Percentiles rank a stretch among this genome's conserved stretches.
Conservation (phyloP, 108 stramenopile genomes). For the Licmophora abbreviata region DNA sequence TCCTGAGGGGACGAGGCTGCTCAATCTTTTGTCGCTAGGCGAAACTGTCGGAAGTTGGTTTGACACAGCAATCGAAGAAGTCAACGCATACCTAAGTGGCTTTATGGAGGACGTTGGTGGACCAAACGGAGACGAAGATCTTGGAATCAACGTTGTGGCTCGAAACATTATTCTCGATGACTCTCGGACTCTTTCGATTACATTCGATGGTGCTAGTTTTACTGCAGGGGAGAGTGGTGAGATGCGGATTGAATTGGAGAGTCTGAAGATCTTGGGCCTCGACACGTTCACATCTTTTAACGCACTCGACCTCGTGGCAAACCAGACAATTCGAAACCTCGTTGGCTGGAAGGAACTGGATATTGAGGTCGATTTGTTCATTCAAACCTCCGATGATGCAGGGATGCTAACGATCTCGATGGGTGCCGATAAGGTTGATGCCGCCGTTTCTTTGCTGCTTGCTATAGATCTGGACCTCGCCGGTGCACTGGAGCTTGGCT, state of each 20-base stretch:
- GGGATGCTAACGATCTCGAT: slow-evolving; percentile 32
- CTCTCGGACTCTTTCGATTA: slow-evolving; percentile 26
- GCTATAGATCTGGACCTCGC: slow-evolving; percentile 40
- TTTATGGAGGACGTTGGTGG: slow-evolving; percentile 10
- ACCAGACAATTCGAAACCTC: slow-evolving; percentile 37
- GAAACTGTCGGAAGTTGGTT: not conserved
- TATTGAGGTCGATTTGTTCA: slow-evolving; percentile 32
- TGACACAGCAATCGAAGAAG: slow-evolving; percentile 9
- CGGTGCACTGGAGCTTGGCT: slow-evolving; percentile 21
- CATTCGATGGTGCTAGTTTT: slow-evolving; percentile 30
- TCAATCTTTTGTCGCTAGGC: not conserved
- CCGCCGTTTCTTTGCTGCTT: slow-evolving; percentile 35
- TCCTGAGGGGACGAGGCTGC: slow-evolving; percentile 10
- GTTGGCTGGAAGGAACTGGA: slow-evolving; percentile 31
- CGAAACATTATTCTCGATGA: slow-evolving; percentile 18
- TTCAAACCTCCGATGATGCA: slow-evolving; percentile 9
- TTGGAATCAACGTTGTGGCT: slow-evolving; percentile 38
- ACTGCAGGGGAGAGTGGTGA: slow-evolving; percentile 31
- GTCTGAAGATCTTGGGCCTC: slow-evolving; percentile 38
- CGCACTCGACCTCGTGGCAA: slow-evolving; percentile 28
- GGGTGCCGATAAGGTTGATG: slow-evolving; percentile 29
- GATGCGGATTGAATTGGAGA: too few relatives aligned
- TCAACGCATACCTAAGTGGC: slow-evolving; percentile 27
- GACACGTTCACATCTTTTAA: slow-evolving; percentile 41
- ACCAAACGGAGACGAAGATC: slow-evolving; percentile 4